Conservation (phyloP, 768 basidiomycete species). For the Podaxis pistillaris region DNA sequence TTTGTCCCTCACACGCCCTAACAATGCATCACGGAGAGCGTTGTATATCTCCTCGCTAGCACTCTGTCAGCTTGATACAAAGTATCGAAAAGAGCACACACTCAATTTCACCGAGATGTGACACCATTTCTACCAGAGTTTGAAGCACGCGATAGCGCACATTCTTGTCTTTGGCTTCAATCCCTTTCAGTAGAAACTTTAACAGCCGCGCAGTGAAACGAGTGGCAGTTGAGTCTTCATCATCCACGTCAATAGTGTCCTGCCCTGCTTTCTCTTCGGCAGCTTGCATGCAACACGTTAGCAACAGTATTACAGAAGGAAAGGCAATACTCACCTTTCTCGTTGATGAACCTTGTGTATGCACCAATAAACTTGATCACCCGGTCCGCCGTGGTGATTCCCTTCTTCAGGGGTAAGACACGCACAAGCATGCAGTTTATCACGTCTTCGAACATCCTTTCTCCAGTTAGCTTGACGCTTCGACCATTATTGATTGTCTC, state of each 20-base stretch:
- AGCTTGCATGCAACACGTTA: conserved; percentile 25
- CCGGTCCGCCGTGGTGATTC: conserved; percentile 69
- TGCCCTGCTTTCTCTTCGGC: conserved; percentile 32
- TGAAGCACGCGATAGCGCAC: conserved; percentile 81
- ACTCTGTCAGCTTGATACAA: conserved; percentile 1
- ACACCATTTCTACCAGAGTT: conserved; percentile 76
- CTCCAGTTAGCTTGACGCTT: conserved; percentile 60
- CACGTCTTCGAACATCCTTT: conserved; percentile 68
- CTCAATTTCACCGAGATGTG: conserved; percentile 84
- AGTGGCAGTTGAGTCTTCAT: conserved; percentile 47
- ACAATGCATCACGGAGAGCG: conserved; percentile 55
- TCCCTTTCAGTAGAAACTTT: conserved; percentile 70
- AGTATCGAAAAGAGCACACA: conserved; percentile 35
- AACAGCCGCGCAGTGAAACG: conserved; percentile 69
- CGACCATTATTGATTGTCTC: conserved; percentile 48
- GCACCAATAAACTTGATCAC: conserved; percentile 79
- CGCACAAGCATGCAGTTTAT: conserved; percentile 61
- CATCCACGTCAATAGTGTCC: conserved; percentile 30
- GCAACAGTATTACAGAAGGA: not conserved
- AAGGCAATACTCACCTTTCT: conserved; percentile 56
- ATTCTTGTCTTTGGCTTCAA: conserved; percentile 82
- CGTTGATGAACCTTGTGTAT: conserved; percentile 73
- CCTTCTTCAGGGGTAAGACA: conserved; percentile 77
- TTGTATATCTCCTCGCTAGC: conserved; percentile 75
- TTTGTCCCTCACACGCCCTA: conserved; percentile 78